Percentiles rank a stretch among this genome's conserved stretches.
Evolutionary conservation across 805 yeast genomes (phyloP).

Genomic region (Priceomyces haplophilus): DNA sequence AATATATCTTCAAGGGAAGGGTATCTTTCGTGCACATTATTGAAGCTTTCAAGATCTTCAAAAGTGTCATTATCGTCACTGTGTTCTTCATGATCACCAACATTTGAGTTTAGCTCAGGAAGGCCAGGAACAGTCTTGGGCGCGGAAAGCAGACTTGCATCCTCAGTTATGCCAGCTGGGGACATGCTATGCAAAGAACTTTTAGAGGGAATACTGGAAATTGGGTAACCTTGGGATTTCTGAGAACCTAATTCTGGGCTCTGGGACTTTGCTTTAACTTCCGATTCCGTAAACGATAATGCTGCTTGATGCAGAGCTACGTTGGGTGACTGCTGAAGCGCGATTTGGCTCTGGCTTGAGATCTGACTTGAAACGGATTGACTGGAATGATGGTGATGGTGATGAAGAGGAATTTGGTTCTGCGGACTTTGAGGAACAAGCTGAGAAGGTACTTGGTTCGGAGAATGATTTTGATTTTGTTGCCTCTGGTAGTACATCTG

Average conservation of each 20-base stretch:
- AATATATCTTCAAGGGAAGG: conserved; percentile 43
- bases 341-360: background rate
- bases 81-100: conserved; percentile 28
- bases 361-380: too few relatives aligned
- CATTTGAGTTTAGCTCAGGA: background rate
- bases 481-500: conserved; percentile 42
- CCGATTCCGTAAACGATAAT: background rate
- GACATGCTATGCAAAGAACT: background rate
- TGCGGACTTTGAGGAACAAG: background rate
- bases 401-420: background rate
- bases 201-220: background rate
- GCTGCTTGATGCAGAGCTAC: background rate
- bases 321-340: background rate
- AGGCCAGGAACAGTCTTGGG: background rate
- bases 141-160: background rate
- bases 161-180: background rate
- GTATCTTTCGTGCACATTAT: conserved; percentile 49
- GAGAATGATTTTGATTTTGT: conserved; percentile 2
- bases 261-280: background rate
- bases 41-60: conserved; percentile 39
- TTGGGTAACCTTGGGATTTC: background rate
- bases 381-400: too few relatives aligned
- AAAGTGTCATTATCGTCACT: conserved; percentile 15
- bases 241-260: background rate
- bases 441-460: background rate